Conservation (phyloP, 1,139 yeast genomes). For the Protomyces inundatus region DNA sequence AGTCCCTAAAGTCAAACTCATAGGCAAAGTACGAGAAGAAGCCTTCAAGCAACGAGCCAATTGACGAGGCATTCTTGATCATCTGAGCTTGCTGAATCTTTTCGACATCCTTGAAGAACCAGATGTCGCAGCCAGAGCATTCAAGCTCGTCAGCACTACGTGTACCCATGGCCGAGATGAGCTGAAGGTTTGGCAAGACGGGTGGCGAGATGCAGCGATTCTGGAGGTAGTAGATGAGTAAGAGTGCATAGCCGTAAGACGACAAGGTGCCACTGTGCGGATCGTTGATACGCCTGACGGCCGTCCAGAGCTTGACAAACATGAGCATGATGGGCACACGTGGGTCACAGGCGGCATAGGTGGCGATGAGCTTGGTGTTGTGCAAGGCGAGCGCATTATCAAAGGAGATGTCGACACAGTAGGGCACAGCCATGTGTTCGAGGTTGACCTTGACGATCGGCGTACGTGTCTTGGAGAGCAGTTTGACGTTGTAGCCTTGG, state of each 20-base stretch:
- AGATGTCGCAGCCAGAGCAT: constrained; percentile 27
- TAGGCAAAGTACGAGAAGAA: constrained; percentile 28
- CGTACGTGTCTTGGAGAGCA: constrained; percentile 26
- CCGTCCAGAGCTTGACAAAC: constrained; percentile 29
- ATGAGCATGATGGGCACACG: constrained; percentile 24
- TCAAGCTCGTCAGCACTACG: constrained; percentile 7
- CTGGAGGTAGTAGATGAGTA: constrained; percentile 27
- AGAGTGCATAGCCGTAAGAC: constrained; percentile 28
- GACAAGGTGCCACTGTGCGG: constrained; percentile 30
- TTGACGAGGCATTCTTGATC: constrained; percentile 16
- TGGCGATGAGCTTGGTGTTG: constrained; percentile 27
- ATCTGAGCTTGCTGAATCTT: neutral
- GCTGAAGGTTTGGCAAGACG: constrained; percentile 28
- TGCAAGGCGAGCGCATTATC: constrained; percentile 28
- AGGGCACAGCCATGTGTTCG: constrained; percentile 17
- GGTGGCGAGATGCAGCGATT: constrained; percentile 24
- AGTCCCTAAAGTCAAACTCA: constrained; percentile 28
- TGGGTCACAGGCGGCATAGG: constrained; percentile 26
- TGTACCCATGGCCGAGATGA: constrained; percentile 9
- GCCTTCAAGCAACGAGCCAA: constrained; percentile 28
- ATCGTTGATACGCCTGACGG: constrained; percentile 27
- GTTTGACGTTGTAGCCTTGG: constrained; percentile 23
- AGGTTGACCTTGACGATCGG: constrained; percentile 25
- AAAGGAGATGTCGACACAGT: constrained; percentile 27
- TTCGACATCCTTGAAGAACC: constrained; percentile 24